Evolutionary conservation across 768 basidiomycete genomes (phyloP).

Genomic region (Tricholomella constricta): DNA sequence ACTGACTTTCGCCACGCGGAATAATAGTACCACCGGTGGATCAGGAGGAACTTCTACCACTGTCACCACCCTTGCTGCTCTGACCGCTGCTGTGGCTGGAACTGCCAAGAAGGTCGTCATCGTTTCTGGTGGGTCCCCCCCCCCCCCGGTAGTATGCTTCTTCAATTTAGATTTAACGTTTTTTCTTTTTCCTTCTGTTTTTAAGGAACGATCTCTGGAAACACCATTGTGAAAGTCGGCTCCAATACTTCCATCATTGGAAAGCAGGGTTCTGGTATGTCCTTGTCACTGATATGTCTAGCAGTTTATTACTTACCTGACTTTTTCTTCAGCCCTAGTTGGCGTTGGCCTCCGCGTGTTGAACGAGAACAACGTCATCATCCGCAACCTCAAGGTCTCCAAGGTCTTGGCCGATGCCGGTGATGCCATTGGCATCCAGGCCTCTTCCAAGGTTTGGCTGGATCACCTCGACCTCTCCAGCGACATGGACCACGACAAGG

Average conservation of each 20-base stretch:
- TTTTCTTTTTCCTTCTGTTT: neutral
- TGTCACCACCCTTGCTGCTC: conserved; percentile 42
- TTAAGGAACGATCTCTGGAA: conserved; percentile 44
- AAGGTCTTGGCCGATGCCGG: conserved; percentile 48
- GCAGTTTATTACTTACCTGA: neutral
- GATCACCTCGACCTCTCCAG: conserved; percentile 48
- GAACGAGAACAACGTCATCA: conserved; percentile 45
- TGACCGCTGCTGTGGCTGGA: conserved; percentile 44
- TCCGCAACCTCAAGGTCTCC: conserved; percentile 50
- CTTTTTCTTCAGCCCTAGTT: conserved; percentile 32
- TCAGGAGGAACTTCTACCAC: conserved; percentile 45
- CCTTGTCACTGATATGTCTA: no score
- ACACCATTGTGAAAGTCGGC: conserved; percentile 42
- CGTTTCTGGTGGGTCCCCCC: conserved; percentile 35
- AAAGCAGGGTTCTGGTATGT: conserved; percentile 40
- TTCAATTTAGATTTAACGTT: neutral
- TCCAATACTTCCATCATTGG: conserved; percentile 48
- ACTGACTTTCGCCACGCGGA: no score
- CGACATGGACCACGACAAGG: conserved; percentile 46
- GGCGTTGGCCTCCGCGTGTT: conserved; percentile 49
- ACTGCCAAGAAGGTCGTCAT: conserved; percentile 44
- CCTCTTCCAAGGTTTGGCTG: conserved; percentile 43
- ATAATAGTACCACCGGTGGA: conserved; percentile 48
- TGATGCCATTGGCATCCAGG: conserved; percentile 47
- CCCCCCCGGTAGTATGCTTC: no score